Evolutionary conservation across 192 early-diverging fungal genomes (phyloP).

Genomic region (Podochytrium sp.): DNA sequence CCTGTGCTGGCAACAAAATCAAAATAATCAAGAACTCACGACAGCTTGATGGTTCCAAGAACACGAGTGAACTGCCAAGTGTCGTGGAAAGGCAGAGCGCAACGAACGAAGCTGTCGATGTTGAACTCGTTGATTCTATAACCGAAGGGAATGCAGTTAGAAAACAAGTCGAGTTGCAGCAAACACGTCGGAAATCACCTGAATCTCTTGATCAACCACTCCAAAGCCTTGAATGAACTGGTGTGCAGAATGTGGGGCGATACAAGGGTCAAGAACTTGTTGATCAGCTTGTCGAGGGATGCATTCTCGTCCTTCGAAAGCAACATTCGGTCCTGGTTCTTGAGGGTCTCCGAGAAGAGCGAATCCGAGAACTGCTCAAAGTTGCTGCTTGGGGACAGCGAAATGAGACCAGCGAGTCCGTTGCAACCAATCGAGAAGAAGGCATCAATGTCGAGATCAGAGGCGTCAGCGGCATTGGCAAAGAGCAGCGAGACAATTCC

Average conservation of each 20-base stretch:
- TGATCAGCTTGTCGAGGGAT: conserved; percentile 77
- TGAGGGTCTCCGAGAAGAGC: conserved; percentile 82
- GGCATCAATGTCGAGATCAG: conserved; percentile 85
- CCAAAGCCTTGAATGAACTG: conserved; percentile 84
- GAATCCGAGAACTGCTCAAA: conserved; percentile 72
- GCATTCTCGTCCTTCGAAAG: conserved; percentile 80
- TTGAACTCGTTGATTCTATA: conserved; percentile 83
- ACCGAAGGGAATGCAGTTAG: not conserved
- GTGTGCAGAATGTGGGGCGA: conserved; percentile 86
- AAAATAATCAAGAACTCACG: conserved; percentile 45
- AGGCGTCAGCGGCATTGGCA: conserved; percentile 58
- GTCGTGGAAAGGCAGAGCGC: conserved; percentile 93
- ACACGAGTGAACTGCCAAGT: conserved; percentile 85
- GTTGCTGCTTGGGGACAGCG: conserved; percentile 53
- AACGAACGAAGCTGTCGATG: conserved; percentile 72
- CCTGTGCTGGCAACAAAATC: not conserved
- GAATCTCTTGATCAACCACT: conserved; percentile 90
- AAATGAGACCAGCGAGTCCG: conserved; percentile 76
- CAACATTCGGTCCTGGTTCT: conserved; percentile 77
- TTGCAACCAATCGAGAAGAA: conserved; percentile 82
- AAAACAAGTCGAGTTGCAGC: not conserved
- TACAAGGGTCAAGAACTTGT: conserved; percentile 72
- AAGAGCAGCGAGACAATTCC: not conserved
- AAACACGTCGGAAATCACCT: conserved; percentile 24
- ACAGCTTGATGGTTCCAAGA: conserved; percentile 73